Evolutionary conservation across 1,284 basidiomycete species (phyloP), one percentile per base, ranked within the genome.

Genomic region (Rhodotorula sp.): DNA sequence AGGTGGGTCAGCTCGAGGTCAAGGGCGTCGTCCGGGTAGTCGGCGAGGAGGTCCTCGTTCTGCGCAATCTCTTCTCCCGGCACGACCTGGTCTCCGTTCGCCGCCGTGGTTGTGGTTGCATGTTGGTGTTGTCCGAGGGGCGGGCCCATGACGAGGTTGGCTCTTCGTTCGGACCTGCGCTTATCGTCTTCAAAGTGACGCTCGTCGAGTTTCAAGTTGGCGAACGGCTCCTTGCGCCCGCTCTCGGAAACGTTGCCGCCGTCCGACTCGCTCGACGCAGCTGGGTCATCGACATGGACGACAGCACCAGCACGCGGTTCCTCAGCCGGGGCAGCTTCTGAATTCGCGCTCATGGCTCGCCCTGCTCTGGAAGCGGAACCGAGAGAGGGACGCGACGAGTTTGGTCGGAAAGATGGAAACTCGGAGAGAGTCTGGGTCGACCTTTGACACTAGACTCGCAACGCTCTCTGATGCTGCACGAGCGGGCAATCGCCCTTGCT

Each of bases 1-100:
- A 90, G 85, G 80, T 98, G 94, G 16, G 95, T 87, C 51, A 99
- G 87, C 76, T 97, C 93, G 58, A 99, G 85, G 78, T 96, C 93
- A 80, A 92, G 88, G 3, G 90, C 86, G 70, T 88, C 86, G 71
- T 86, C 86, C 3, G 86, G 86, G 64, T 86, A 82, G 60, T 84
- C 83, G 54, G 82, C 84, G 21, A 88, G 81, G 59, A 87, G 63
- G 52, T 75, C 76, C 61, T 72, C 71, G 57, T 76, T 75, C 34
- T 68, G 69, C 6, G 69, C 69, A 34, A 76, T 56, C 23, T 65
- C 51, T 23, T 73, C 64, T 2, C 72, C 75, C 23, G 65, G 67
- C 31, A 66, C 61, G 26, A 73, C 71, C 57, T 57, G 52, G 62
- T 73, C 73, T 31, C 62, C 23, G 6, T 31, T 26, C 14, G 14